phyloP scores from a whole-genome alignment of 495 filamentous ascomycete genomes.

The Aspergillus hancockii region DNA sequence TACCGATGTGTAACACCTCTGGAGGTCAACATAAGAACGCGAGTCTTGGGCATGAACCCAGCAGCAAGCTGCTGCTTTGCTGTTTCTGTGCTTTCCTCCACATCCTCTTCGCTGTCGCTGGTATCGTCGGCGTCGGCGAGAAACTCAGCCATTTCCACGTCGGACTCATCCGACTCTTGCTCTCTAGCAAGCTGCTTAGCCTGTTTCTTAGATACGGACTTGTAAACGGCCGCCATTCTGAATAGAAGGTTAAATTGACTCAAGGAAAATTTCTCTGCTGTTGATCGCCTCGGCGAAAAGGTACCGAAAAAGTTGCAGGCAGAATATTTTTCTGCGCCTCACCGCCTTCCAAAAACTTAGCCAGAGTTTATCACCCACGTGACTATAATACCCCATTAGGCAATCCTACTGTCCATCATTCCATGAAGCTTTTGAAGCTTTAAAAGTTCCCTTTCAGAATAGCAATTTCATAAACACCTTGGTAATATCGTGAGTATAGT shows the following conservation, averaged over 20 bases:
- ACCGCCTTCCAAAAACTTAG: slow-evolving; percentile 30
- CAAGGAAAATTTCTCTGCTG: slow-evolving; percentile 9
- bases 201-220: slow-evolving; percentile 74
- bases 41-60: slow-evolving; percentile 56
- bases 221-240: slow-evolving; percentile 92
- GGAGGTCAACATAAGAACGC: slow-evolving; percentile 86
- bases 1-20: slow-evolving; percentile 88
- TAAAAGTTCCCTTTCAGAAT: no score
- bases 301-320: slow-evolving; percentile 36
- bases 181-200: slow-evolving; percentile 31
- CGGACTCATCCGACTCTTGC: slow-evolving; percentile 38
- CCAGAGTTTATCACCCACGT: background rate
- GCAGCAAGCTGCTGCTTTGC: slow-evolving; percentile 45
- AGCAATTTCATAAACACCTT: no score
- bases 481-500: no score
- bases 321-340: slow-evolving; percentile 43
- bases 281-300: slow-evolving; percentile 22
- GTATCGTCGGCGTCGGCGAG: slow-evolving; percentile 45
- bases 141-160: slow-evolving; percentile 44
- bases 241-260: slow-evolving; percentile 7
- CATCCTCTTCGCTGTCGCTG: slow-evolving; percentile 50
- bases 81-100: slow-evolving; percentile 34
- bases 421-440: no score
- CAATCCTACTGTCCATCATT: background rate
- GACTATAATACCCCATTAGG: background rate